phyloP scores from a whole-genome alignment of 768 basidiomycete genomes.

The Kwoniella shandongensis region DNA sequence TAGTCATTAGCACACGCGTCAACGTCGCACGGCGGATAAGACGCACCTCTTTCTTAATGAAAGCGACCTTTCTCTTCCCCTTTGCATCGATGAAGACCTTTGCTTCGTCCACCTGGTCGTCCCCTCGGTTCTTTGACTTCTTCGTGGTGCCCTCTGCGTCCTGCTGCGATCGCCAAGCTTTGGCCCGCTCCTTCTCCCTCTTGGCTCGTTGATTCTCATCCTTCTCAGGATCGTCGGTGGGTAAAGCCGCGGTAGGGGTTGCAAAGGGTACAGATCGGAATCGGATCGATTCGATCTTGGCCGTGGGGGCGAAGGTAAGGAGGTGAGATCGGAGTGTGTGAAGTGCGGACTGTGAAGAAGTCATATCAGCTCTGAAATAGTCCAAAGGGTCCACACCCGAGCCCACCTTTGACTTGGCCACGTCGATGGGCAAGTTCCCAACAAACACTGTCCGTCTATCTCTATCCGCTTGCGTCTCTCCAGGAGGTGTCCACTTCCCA shows the following conservation, averaged over 20 bases:
- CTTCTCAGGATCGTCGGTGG: constrained; percentile 44
- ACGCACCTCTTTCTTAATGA: constrained; percentile 73
- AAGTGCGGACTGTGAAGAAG: constrained; percentile 61
- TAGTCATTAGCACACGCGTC: neutral
- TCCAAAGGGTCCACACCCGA: neutral
- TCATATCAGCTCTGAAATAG: neutral
- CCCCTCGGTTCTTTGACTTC: constrained; percentile 56
- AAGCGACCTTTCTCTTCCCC: constrained; percentile 90
- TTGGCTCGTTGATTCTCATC: constrained; percentile 42
- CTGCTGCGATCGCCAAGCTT: constrained; percentile 53
- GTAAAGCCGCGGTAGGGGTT: constrained; percentile 68
- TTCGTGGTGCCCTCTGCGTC: constrained; percentile 58
- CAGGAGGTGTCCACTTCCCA: constrained; percentile 62
- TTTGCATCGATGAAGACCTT: constrained; percentile 70
- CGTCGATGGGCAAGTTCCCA: constrained; percentile 77
- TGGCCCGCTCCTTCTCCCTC: constrained; percentile 50
- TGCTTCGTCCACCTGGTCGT: constrained; percentile 55
- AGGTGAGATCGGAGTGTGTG: constrained; percentile 78
- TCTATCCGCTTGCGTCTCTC: constrained; percentile 71
- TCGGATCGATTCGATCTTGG: constrained; percentile 86
- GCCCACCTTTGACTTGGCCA: constrained; percentile 72
- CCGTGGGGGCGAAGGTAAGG: constrained; percentile 66
- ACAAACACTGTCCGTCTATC: constrained; percentile 86
- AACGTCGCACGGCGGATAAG: neutral
- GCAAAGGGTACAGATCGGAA: constrained; percentile 93